Percentiles rank a stretch among this genome's conserved stretches.
Conservation (phyloP, 2,329 filamentous ascomycete species). For the Rasamsonia emersonii region DNA sequence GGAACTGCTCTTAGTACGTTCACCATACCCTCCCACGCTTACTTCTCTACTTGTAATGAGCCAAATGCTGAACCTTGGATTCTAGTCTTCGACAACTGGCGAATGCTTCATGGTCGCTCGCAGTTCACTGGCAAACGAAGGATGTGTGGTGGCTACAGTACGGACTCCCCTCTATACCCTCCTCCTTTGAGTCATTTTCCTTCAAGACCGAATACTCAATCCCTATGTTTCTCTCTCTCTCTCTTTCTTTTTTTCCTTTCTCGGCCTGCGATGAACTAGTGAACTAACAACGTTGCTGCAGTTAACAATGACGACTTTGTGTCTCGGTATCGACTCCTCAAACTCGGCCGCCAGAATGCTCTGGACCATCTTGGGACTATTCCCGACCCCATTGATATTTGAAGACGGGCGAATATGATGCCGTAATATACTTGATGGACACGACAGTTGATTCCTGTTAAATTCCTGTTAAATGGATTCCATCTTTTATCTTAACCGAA, state of each 20-base stretch:
- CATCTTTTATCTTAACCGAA: too few relatives aligned
- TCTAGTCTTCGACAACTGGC: slow-evolving; percentile 90
- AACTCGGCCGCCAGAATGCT: slow-evolving; percentile 40
- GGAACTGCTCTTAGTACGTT: slow-evolving; percentile 65
- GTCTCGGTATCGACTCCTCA: slow-evolving; percentile 66
- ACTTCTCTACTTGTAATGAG: too few relatives aligned
- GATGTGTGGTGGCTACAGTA: slow-evolving; percentile 86
- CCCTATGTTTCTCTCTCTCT: too few relatives aligned
- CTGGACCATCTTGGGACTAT: slow-evolving; percentile 24
- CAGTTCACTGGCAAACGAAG: slow-evolving; percentile 75
- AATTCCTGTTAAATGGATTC: too few relatives aligned
- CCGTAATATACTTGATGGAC: too few relatives aligned
- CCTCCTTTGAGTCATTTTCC: not conserved
- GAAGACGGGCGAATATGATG: too few relatives aligned
- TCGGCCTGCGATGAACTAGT: slow-evolving; percentile 5
- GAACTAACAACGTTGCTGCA: slow-evolving; percentile 23
- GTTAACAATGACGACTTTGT: slow-evolving; percentile 75
- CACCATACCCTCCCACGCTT: not conserved
- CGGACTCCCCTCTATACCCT: slow-evolving; percentile 30
- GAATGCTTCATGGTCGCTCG: slow-evolving; percentile 78
- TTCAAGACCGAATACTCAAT: too few relatives aligned
- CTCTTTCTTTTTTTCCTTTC: too few relatives aligned
- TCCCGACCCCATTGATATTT: too few relatives aligned
- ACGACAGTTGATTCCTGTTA: too few relatives aligned
- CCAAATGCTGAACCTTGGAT: slow-evolving; percentile 2